A percentile compares a stretch with the other conserved stretches of the same genome.
Evolutionary conservation across 1,139 yeast species (phyloP).

Genomic region (Scheffersomyces insectosa): DNA sequence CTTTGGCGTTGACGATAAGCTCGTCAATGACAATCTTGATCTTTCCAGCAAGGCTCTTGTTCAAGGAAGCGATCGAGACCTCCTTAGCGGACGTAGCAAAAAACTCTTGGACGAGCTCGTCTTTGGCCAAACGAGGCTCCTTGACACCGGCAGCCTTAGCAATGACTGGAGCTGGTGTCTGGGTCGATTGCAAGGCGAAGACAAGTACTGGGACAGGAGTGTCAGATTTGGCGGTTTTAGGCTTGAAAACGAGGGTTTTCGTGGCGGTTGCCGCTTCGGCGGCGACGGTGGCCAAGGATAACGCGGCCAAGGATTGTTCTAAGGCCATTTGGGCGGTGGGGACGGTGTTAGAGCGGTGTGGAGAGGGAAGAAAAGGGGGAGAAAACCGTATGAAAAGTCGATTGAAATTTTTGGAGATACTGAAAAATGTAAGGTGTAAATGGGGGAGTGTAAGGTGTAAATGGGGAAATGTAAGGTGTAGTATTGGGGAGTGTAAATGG

Average conservation of each 20-base stretch:
- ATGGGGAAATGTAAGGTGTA: too few species aligned
- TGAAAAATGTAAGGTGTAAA: too few species aligned
- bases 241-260: constrained; percentile 84
- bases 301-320: constrained; percentile 59
- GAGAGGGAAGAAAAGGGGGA: too few species aligned
- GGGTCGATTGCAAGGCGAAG: constrained; percentile 70
- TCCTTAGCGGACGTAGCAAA: constrained; percentile 66
- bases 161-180: constrained; percentile 65
- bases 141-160: constrained; percentile 72
- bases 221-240: constrained; percentile 84
- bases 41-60: constrained; percentile 56
- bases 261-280: constrained; percentile 48
- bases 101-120: constrained; percentile 69
- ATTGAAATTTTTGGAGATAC: too few species aligned
- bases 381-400: too few species aligned
- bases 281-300: constrained; percentile 50
- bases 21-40: constrained; percentile 69
- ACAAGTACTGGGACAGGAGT: constrained; percentile 82
- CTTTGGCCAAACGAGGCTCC: constrained; percentile 87
- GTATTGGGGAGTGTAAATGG: too few species aligned
- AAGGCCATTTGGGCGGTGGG: constrained; percentile 44
- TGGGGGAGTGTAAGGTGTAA: too few species aligned
- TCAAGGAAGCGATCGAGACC: constrained; percentile 63
- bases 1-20: constrained; percentile 42
- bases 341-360: too few species aligned